A percentile compares a stretch with the other conserved stretches of the same genome.
phyloP scores from a whole-genome alignment of 2,329 filamentous ascomycete genomes.

The Aspergillus sp. region DNA sequence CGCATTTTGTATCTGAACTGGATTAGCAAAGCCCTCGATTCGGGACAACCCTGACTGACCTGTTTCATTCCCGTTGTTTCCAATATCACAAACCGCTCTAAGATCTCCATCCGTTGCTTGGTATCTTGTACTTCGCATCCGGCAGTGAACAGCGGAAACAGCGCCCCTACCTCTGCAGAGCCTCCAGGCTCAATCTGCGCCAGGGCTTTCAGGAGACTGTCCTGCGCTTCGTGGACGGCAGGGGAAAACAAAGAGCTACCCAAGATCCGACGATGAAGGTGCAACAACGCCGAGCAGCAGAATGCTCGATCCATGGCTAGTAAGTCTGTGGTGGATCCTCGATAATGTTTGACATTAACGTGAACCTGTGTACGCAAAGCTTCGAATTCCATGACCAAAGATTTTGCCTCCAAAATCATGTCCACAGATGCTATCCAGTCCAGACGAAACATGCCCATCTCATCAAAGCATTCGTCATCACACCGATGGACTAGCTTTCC shows the following conservation, averaged over 20 bases:
- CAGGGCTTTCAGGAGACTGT: conserved; percentile 57
- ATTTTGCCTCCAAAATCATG: conserved; percentile 51
- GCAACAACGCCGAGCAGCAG: conserved; percentile 70
- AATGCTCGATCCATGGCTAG: conserved; percentile 69
- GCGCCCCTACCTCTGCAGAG: conserved; percentile 64
- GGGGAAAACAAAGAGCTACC: conserved; percentile 51
- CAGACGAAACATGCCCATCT: conserved; percentile 43
- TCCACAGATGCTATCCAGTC: conserved; percentile 55
- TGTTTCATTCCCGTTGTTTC: conserved; percentile 72
- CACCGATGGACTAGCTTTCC: conserved; percentile 64
- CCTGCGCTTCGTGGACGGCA: conserved; percentile 58
- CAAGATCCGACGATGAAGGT: conserved; percentile 67
- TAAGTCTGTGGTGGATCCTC: conserved; percentile 39
- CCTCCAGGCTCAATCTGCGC: conserved; percentile 58
- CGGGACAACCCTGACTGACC: conserved; percentile 38
- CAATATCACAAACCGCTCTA: conserved; percentile 59
- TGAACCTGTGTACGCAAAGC: conserved; percentile 44
- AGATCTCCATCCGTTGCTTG: conserved; percentile 52
- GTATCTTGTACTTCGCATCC: conserved; percentile 63
- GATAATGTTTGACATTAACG: conserved; percentile 35
- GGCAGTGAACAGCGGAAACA: conserved; percentile 79
- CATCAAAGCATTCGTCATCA: conserved; percentile 58
- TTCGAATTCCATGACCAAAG: conserved; percentile 56
- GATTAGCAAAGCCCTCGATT: conserved; percentile 1
- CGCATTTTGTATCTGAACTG: conserved; percentile 35